Evolutionary conservation across 1,139 yeast genomes (phyloP).

Genomic region (Geotrichum cucujoidarum): DNA sequence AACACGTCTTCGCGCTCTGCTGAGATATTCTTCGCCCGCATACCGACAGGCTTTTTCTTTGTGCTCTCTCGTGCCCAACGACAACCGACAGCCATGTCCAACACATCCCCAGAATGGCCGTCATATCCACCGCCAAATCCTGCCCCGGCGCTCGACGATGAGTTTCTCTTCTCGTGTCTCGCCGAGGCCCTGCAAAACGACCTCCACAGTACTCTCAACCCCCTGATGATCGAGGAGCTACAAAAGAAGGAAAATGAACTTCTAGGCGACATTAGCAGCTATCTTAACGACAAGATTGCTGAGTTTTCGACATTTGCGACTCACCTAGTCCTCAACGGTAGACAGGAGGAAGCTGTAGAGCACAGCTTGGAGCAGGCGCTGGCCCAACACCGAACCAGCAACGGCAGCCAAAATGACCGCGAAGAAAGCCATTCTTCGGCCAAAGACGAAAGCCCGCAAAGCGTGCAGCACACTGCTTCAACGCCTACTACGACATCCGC

Average conservation of each 20-base stretch:
- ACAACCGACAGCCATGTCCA: no score
- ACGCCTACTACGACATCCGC: no score
- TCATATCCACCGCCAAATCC: constrained; percentile 1
- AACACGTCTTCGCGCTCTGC: no score
- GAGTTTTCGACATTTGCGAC: constrained; percentile 5
- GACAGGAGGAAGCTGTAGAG: background rate
- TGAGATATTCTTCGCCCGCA: background rate
- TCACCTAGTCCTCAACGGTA: background rate
- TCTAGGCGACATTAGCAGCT: background rate
- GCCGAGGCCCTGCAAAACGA: constrained; percentile 1
- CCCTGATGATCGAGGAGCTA: background rate
- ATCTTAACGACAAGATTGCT: constrained; percentile 1
- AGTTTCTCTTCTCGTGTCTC: constrained; percentile 1
- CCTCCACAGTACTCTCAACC: background rate
- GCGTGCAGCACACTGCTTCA: no score
- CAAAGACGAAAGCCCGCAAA: background rate
- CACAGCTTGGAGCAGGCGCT: background rate
- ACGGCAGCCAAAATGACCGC: background rate
- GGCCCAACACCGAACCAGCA: background rate
- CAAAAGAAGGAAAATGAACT: background rate
- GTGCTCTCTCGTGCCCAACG: background rate
- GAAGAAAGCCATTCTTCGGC: no score
- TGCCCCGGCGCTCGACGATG: constrained; percentile 3
- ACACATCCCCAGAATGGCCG: background rate
- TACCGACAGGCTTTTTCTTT: background rate